Evolutionary conservation across 768 basidiomycete species (phyloP).

Genomic region (Krasilnikovozyma curviuscula): DNA sequence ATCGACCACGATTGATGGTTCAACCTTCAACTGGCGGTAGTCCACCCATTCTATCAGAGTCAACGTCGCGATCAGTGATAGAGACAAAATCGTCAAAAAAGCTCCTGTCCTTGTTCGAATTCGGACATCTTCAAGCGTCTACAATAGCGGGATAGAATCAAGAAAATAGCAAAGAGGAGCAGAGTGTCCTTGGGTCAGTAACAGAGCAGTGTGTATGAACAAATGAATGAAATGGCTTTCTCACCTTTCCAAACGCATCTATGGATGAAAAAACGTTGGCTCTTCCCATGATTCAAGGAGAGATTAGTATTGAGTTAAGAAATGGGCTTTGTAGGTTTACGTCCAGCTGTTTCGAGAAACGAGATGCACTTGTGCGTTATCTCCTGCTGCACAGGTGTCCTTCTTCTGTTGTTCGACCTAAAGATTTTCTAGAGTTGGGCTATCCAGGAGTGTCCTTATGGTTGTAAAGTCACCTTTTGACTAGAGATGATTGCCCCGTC

Average conservation of each 20-base stretch:
- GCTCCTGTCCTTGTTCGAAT: conserved; percentile 92
- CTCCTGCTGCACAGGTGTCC: too few species aligned
- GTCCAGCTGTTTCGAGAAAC: too few species aligned
- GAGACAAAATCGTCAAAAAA: conserved; percentile 70
- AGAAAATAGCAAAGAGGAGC: not conserved
- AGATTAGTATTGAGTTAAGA: not conserved
- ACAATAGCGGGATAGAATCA: not conserved
- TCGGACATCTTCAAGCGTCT: conserved; percentile 99
- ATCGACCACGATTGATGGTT: conserved; percentile 83
- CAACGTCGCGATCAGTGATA: conserved; percentile 78
- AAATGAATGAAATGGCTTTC: conserved; percentile 9
- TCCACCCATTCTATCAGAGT: conserved; percentile 89
- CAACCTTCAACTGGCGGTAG: conserved; percentile 66
- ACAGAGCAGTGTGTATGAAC: not conserved
- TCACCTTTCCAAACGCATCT: conserved; percentile 97
- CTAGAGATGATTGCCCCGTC: too few species aligned
- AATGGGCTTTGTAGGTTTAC: too few species aligned
- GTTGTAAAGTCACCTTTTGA: too few species aligned
- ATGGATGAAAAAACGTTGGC: conserved; percentile 58
- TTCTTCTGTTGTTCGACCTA: too few species aligned
- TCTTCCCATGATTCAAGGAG: too few species aligned
- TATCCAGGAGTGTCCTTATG: too few species aligned
- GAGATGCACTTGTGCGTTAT: too few species aligned
- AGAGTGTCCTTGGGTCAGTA: not conserved
- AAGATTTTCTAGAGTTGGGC: too few species aligned